Base-by-base conservation (phyloP, 257 asterid genomes). In the Galeopsis tetrahit region DNA sequence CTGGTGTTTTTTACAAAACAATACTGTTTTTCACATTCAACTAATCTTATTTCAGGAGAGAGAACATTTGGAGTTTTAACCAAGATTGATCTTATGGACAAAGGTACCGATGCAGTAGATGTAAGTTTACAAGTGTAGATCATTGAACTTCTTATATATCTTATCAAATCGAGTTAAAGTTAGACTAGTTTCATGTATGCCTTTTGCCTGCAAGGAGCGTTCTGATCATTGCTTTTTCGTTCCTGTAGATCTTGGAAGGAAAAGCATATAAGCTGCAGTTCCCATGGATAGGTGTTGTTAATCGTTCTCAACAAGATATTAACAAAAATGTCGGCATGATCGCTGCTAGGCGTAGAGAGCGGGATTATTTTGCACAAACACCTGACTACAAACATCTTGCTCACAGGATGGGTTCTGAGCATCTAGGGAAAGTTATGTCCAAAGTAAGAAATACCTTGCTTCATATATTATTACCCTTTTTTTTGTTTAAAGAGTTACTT, bases 271-370 rank as follows among this genome's bases (percentile, higher is more conserved):
- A 84, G 84, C 89, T 95, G 79, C 99, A 92, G 86, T 92, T 85
- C 83, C 99, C 96, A 7, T 92, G 99, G 98, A 92, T 94, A 34
- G 99, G 99, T 80, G 98, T 94, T 49, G 97, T 94, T 61, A 94
- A 94, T 76, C 96, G 99, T 58, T 94, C 97, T 70, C 99, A 94
- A 83, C 88, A 85, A 69, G 99, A 94, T 82, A 94, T 94, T 56
- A 94, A 94, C 80, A 94, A 94, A 79, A 91, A 87, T 61, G 96
- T 90, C 14, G 99, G 91, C 83, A 95, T 95, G 99, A 88, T 95
- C 70, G 97, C 97, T 75, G 97, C 99, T 78, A 84, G 98, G 81
- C 96, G 89, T 75, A 90, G 91, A 76, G 99, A 94, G 81, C 81
- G 84, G 59, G 98, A 94, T 77, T 94, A 94, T 83, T 94, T 94